Evolutionary conservation across 2,329 filamentous ascomycete species (phyloP), one percentile per base, ranked within the genome.

Genomic region (Ascochyta viciae-villosae): DNA sequence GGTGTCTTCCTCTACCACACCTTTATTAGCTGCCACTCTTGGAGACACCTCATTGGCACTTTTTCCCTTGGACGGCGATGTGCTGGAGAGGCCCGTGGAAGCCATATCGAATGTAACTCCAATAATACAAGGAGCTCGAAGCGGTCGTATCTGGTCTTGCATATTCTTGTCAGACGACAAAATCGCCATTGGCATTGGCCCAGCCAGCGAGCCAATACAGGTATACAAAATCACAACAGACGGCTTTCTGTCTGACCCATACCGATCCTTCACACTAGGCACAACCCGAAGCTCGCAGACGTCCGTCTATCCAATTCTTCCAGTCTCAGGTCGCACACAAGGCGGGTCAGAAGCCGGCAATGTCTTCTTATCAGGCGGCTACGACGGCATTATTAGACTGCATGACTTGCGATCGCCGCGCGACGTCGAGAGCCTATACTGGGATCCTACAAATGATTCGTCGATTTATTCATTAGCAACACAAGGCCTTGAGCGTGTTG

Each of bases 291-390:
- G 41, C 54, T 51, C 47, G 15, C 53, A 56, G 22, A 72, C 52
- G 0, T 78, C 80, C 6, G 71, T 83, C 4, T 82, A 83, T 50
- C 76, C 80, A 1, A 76, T 81, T n/a, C 62, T 76, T 0, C 73
- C 80, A 0, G 43, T 82, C 3, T 71, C 77, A 4, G 46, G 58
- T 12, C 72, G 64, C 27, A 67, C 69, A 4, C 60, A 64, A 29
- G 68, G 63, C 10, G 67, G 71, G 19, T 73, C 71, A 10, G 71
- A 67, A 16, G 62, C 77, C 4, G 82, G 82, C 2, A 74, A 84
- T 42, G 72, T 85, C 0, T 87, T 88, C 55, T 74, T 89, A 2
- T 83, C 83, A 29, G 85, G 85, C 8, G 85, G 84, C 68, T 84
- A 85, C 47, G 84, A 87, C 65, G 83, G 85, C 10, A 76, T 81